Evolutionary conservation across 78 protist species (phyloP), one percentile per base, ranked within the genome.

Genomic region (Trichosphaerium sp.): DNA sequence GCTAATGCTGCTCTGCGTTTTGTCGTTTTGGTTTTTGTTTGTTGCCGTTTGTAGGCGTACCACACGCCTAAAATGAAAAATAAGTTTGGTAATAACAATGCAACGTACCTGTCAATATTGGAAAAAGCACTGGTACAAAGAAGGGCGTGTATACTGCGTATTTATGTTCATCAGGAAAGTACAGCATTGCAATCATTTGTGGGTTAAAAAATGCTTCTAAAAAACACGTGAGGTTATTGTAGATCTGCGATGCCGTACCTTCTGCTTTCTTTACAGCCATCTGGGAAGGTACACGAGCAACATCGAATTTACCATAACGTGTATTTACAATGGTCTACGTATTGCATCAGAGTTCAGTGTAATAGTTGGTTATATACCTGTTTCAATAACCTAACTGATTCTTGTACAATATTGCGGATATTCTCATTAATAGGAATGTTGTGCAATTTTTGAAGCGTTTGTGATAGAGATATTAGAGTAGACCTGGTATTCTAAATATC

Each of bases 161-260:
- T 39, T 86, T 86, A 41, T 86, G 83, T 37, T 86, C 91, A 38
- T 86, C 87, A 4, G 91, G 91, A 74, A 86, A 86, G 62, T 86
- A 86, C 2, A 86, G 48, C 56, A 73, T 75, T 23, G 74, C 80
- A 8, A 86, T 49, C 84, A 86, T 80, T 64, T 71, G 55, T n/a
- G 65, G 68, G 39, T 81, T 84, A 48, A 81, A 81, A 78, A 86
- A 85, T 31, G 91, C 91, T n/a, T 12, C 29, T 60, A 32, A 37
- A 12, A 49, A 60, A 15, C 32, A 65, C n/a, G n/a, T n/a, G n/a
- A n/a, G n/a, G n/a, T n/a, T n/a, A n/a, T n/a, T n/a, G n/a, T n/a
- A n/a, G n/a, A n/a, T n/a, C n/a, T n/a, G n/a, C n/a, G n/a, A n/a
- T n/a, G n/a, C n/a, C n/a, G n/a, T n/a, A n/a, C 47, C 28, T 28